Conservation (phyloP, 768 basidiomycete genomes). For the Melanogaster broomeanus region DNA sequence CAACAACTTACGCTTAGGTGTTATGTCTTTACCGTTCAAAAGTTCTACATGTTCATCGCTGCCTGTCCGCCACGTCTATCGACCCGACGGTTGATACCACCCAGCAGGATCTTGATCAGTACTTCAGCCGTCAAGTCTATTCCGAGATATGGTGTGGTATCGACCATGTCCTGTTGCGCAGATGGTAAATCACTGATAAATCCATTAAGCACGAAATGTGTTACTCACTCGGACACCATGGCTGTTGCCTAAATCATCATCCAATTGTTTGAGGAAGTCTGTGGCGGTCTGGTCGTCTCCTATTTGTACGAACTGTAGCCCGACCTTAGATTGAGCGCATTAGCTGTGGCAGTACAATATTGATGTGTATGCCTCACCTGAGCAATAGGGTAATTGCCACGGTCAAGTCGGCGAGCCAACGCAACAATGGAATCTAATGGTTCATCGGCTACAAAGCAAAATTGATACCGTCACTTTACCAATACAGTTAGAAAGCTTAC, state of each 20-base stretch:
- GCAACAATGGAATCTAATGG: slow-evolving; percentile 49
- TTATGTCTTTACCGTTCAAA: no score
- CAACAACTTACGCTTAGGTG: no score
- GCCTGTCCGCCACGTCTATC: slow-evolving; percentile 35
- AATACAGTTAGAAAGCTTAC: slow-evolving; percentile 35
- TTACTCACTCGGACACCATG: slow-evolving; percentile 46
- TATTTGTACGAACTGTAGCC: slow-evolving; percentile 75
- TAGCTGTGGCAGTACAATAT: not conserved
- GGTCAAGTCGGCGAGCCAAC: slow-evolving; percentile 52
- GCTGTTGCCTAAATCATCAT: slow-evolving; percentile 49
- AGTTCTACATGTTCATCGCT: slow-evolving; percentile 17
- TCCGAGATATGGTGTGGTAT: slow-evolving; percentile 58
- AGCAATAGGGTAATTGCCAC: slow-evolving; percentile 47
- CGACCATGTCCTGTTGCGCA: slow-evolving; percentile 60
- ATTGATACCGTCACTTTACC: not conserved
- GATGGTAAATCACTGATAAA: not conserved
- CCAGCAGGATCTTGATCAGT: slow-evolving; percentile 63
- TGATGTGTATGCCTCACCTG: slow-evolving; percentile 40
- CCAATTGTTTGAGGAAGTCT: slow-evolving; percentile 52
- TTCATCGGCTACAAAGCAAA: slow-evolving; percentile 45
- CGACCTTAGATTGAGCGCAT: slow-evolving; percentile 42
- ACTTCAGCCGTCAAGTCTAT: slow-evolving; percentile 46
- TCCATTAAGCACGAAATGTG: not conserved
- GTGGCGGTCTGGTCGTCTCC: slow-evolving; percentile 46
- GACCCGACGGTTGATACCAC: slow-evolving; percentile 62